phyloP scores from a whole-genome alignment of 176 grass and related monocot species.

The Poa annua region DNA sequence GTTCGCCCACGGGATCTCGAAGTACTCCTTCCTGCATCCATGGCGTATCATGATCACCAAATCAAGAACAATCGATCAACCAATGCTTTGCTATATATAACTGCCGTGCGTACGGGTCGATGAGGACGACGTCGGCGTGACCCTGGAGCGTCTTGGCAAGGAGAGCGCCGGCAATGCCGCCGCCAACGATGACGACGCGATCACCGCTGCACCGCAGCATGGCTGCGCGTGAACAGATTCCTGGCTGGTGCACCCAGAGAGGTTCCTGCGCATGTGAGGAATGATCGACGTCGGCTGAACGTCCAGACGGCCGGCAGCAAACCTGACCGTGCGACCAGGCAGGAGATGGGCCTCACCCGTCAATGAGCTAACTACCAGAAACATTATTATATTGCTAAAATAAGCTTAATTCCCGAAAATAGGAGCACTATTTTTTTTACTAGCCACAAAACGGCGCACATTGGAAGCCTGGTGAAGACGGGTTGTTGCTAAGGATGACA shows the following conservation, averaged over 20 bases:
- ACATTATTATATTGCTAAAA: not conserved
- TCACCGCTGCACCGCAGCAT: slow-evolving; percentile 54
- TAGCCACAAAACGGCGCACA: not conserved
- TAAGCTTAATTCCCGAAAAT: slow-evolving; percentile 35
- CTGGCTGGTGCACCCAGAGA: not conserved
- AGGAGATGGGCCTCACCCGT: slow-evolving; percentile 24
- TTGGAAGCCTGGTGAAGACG: not conserved
- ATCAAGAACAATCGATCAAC: not conserved
- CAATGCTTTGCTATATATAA: not conserved
- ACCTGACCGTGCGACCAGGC: not conserved
- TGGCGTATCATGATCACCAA: not conserved
- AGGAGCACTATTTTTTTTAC: slow-evolving; percentile 32
- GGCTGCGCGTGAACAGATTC: not conserved
- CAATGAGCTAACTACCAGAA: not conserved
- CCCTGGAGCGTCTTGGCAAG: slow-evolving; percentile 69
- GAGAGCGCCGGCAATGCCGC: slow-evolving; percentile 73
- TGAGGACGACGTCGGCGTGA: slow-evolving; percentile 68
- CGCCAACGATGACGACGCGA: slow-evolving; percentile 72
- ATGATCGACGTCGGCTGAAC: not conserved
- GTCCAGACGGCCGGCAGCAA: slow-evolving; percentile 6
- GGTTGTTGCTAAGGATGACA: no score
- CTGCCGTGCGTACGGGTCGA: slow-evolving; percentile 58
- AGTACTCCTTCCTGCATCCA: slow-evolving; percentile 71
- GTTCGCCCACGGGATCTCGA: slow-evolving; percentile 85
- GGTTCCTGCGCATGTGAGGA: not conserved